phyloP scores from a whole-genome alignment of 768 basidiomycete species.

The Artomyces pyxidatus region DNA sequence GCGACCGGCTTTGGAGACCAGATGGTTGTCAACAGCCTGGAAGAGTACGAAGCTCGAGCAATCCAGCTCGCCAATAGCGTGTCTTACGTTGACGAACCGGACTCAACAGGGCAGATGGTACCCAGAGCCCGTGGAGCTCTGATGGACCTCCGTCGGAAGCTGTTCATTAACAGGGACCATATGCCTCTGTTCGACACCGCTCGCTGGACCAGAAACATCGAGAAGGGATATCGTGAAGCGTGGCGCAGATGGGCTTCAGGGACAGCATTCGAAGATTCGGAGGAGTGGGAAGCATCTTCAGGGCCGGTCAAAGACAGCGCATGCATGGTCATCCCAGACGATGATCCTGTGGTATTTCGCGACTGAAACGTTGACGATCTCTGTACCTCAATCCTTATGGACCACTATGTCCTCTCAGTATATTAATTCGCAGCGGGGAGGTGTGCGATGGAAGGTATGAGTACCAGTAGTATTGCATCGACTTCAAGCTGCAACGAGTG shows the following conservation, averaged over 20 bases:
- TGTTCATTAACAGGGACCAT: conserved; percentile 33
- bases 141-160: conserved; percentile 29
- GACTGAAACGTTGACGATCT: too few relatives aligned
- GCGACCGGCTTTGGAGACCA: conserved; percentile 40
- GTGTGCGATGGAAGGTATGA: background rate
- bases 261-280: conserved; percentile 25
- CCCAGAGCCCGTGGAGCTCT: conserved; percentile 25
- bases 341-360: conserved; percentile 12
- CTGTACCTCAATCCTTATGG: too few relatives aligned
- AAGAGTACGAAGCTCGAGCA: conserved; percentile 40
- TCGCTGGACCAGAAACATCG: conserved; percentile 39
- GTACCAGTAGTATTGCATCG: too few relatives aligned
- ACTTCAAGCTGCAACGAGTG: conserved; percentile 70
- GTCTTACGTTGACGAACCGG: too few relatives aligned
- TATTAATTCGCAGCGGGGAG: too few relatives aligned
- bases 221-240: conserved; percentile 33
- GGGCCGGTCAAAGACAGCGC: conserved; percentile 22
- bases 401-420: too few relatives aligned
- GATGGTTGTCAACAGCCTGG: conserved; percentile 36
- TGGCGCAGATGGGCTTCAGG: conserved; percentile 44
- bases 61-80: conserved; percentile 27
- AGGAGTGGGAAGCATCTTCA: conserved; percentile 29
- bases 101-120: too few relatives aligned
- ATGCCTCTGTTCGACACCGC: conserved; percentile 42
- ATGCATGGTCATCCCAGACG: conserved; percentile 20